Conservation (phyloP, 164 flowering plant species). For the Vitis amurensis region DNA sequence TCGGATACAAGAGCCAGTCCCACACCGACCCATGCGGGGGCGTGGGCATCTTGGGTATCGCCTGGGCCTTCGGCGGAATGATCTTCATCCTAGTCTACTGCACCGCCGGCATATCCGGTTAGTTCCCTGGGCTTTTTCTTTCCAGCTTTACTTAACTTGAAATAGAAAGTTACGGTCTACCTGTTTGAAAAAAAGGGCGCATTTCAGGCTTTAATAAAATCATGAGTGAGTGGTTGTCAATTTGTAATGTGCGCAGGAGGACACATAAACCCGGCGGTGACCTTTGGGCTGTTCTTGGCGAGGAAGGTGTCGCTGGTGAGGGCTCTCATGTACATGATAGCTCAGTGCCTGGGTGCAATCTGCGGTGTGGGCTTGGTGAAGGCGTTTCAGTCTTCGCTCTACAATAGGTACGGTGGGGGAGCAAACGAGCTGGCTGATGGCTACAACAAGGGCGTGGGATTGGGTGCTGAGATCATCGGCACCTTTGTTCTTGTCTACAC, state of each 20-base stretch:
- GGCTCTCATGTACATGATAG: slow-evolving; percentile 78
- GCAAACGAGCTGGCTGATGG: slow-evolving; percentile 62
- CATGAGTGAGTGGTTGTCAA: background rate
- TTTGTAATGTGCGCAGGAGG: slow-evolving; percentile 50
- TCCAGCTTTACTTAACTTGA: background rate
- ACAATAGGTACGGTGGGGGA: slow-evolving; percentile 63
- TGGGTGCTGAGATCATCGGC: slow-evolving; percentile 91
- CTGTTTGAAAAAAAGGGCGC: too few species aligned
- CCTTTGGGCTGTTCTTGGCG: slow-evolving; percentile 80
- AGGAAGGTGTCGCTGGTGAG: slow-evolving; percentile 78
- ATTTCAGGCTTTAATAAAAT: too few species aligned
- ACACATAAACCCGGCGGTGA: slow-evolving; percentile 92
- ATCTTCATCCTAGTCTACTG: slow-evolving; percentile 94
- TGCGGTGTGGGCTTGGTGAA: slow-evolving; percentile 87
- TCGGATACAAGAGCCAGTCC: slow-evolving; percentile 62
- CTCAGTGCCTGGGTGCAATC: slow-evolving; percentile 88
- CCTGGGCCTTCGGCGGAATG: slow-evolving; percentile 98
- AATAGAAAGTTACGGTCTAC: too few species aligned
- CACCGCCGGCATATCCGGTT: slow-evolving; percentile 96
- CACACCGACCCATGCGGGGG: slow-evolving; percentile 48
- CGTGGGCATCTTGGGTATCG: slow-evolving; percentile 90
- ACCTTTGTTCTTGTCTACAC: slow-evolving; percentile 97
- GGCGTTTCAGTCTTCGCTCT: slow-evolving; percentile 68
- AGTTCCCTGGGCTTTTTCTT: slow-evolving; percentile 2
- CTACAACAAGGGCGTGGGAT: slow-evolving; percentile 68